Evolutionary conservation across 2,329 filamentous ascomycete species (phyloP).

Genomic region (Aschersonia sp.): DNA sequence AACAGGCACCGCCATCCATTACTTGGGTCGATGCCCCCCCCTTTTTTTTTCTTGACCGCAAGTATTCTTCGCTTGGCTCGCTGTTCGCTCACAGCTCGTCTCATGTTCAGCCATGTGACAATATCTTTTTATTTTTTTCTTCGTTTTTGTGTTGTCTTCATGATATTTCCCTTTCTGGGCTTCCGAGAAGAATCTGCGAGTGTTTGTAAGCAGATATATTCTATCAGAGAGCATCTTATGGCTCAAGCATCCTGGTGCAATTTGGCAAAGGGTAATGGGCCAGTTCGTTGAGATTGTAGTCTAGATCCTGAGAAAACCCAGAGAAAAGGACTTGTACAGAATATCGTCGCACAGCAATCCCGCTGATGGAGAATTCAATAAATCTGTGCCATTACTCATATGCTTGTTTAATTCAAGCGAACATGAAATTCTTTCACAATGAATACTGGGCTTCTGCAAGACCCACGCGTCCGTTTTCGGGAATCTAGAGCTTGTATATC

Average conservation of each 20-base stretch:
- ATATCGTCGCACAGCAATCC: not conserved
- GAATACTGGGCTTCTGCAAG: too few species aligned
- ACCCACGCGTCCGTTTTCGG: too few species aligned
- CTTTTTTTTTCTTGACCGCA: constrained; percentile 2
- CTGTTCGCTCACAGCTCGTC: constrained; percentile 4
- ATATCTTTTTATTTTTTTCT: constrained; percentile 2
- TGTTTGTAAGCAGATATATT: constrained; percentile 10
- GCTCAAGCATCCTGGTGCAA: constrained; percentile 7
- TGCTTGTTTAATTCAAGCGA: too few species aligned
- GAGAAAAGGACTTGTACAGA: not conserved
- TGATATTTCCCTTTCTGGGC: constrained; percentile 4
- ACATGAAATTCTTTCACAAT: too few species aligned
- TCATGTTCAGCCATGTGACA: constrained; percentile 6
- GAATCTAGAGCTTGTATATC: too few species aligned
- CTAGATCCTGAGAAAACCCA: constrained; percentile 14
- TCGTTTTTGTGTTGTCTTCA: not conserved
- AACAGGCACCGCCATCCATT: constrained; percentile 20
- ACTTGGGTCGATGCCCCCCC: not conserved
- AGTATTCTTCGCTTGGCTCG: constrained; percentile 6
- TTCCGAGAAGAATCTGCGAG: constrained; percentile 4
- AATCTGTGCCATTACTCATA: not conserved
- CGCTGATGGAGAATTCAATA: constrained; percentile 5
- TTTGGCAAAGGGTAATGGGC: constrained; percentile 7
- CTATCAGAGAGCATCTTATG: constrained; percentile 21
- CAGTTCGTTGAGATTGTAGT: constrained; percentile 24